Evolutionary conservation across 306 rosid genomes (phyloP).

Genomic region (Cicer cuneatum): DNA sequence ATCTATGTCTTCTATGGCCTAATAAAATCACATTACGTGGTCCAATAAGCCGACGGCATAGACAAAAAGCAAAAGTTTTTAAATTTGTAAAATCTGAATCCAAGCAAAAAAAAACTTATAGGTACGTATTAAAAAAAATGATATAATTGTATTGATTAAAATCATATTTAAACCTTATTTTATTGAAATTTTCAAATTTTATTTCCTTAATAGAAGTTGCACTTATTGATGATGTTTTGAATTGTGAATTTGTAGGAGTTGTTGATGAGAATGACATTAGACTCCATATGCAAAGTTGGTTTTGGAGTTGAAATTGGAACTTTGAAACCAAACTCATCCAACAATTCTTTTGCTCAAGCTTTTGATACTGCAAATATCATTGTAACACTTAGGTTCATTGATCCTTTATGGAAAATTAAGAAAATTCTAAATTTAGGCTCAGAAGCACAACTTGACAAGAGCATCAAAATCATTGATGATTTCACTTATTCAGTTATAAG

Average conservation of each 20-base stretch:
- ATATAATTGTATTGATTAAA: too few relatives aligned
- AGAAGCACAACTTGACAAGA: conserved; percentile 80
- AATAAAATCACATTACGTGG: too few relatives aligned
- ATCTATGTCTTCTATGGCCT: too few relatives aligned
- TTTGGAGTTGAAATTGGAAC: conserved; percentile 97
- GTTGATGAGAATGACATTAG: conserved; percentile 95
- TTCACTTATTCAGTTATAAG: conserved; percentile 86
- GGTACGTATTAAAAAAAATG: too few relatives aligned
- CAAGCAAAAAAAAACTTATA: too few relatives aligned
- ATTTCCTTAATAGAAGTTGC: background rate
- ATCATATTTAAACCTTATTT: background rate
- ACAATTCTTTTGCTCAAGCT: conserved; percentile 76
- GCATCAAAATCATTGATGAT: conserved; percentile 73
- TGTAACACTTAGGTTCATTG: conserved; percentile 88
- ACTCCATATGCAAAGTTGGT: conserved; percentile 92
- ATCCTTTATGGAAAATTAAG: conserved; percentile 84
- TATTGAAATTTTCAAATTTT: background rate
- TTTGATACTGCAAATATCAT: conserved; percentile 87
- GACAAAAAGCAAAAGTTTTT: too few relatives aligned
- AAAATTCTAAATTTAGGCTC: conserved; percentile 70
- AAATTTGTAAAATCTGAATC: too few relatives aligned
- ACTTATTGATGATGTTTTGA: conserved; percentile 10
- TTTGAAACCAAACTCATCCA: conserved; percentile 70
- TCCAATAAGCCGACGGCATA: too few relatives aligned
- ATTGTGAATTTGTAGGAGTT: conserved; percentile 61